Conservation (phyloP, 306 rosid genomes). For the Gillenia trifoliata region DNA sequence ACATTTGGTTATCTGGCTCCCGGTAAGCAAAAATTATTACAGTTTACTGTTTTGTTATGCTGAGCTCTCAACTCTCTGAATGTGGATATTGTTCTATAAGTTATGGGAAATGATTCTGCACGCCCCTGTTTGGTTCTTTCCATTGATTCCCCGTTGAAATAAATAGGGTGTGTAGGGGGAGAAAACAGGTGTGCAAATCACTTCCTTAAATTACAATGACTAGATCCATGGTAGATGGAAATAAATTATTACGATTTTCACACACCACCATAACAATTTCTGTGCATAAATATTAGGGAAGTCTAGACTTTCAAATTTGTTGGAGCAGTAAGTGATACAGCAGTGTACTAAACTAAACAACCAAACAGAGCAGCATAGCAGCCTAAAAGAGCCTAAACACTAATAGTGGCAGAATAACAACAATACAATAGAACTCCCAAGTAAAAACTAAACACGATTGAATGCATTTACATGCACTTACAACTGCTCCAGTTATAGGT, state of each 20-base stretch:
- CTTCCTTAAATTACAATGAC: background rate
- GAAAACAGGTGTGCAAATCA: no score
- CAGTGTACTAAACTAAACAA: background rate
- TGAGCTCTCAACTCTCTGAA: background rate
- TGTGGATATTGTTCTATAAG: background rate
- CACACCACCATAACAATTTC: background rate
- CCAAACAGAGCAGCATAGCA: background rate
- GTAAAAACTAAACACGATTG: background rate
- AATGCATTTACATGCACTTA: background rate
- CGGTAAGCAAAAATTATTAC: constrained; percentile 41
- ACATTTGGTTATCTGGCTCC: constrained; percentile 99
- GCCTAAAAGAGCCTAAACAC: background rate
- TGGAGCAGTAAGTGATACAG: background rate
- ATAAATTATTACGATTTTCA: background rate
- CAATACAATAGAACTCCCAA: background rate
- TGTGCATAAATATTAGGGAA: background rate
- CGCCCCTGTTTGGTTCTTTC: no score
- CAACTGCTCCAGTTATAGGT: background rate
- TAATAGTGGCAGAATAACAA: background rate
- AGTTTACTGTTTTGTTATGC: background rate
- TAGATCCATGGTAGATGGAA: background rate
- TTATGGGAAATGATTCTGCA: background rate
- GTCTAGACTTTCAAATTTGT: background rate
- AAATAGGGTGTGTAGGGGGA: no score
- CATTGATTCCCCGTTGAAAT: no score